Evolutionary conservation across 2,329 filamentous ascomycete species (phyloP).

Genomic region (Sporothrix dimorphospora): DNA sequence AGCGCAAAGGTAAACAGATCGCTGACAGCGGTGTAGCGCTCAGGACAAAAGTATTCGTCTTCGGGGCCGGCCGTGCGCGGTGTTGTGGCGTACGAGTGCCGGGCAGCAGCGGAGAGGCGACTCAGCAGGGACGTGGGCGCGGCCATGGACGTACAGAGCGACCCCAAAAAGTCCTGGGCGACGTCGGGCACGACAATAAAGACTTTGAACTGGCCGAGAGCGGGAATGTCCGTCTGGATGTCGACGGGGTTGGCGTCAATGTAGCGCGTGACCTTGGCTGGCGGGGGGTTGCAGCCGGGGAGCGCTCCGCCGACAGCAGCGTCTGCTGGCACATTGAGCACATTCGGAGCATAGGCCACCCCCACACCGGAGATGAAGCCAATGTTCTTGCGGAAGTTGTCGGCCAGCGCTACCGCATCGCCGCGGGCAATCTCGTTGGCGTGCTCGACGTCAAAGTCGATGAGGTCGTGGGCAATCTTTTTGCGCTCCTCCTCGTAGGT

Average conservation of each 20-base stretch:
- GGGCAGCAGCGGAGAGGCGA: slow-evolving; percentile 60
- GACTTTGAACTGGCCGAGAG: slow-evolving; percentile 77
- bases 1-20: slow-evolving; percentile 70
- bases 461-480: slow-evolving; percentile 62
- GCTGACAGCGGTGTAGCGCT: slow-evolving; percentile 69
- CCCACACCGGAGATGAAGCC: slow-evolving; percentile 70
- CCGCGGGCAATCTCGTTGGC: slow-evolving; percentile 55
- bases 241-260: slow-evolving; percentile 78
- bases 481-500: slow-evolving; percentile 66
- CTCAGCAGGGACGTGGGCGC: slow-evolving; percentile 56
- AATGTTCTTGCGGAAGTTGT: slow-evolving; percentile 67
- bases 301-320: slow-evolving; percentile 44
- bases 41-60: slow-evolving; percentile 68
- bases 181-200: slow-evolving; percentile 71
- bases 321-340: slow-evolving; percentile 47
- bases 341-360: slow-evolving; percentile 58
- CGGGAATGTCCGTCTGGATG: slow-evolving; percentile 74
- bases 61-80: slow-evolving; percentile 59
- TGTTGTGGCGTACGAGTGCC: slow-evolving; percentile 62
- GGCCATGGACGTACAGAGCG: too few species aligned
- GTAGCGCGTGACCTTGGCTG: slow-evolving; percentile 71
- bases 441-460: slow-evolving; percentile 57
- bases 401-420: slow-evolving; percentile 60
- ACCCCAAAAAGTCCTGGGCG: slow-evolving; percentile 46
- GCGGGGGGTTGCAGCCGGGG: slow-evolving; percentile 61